Conservation (phyloP, 108 stramenopile genomes). For the Nitzschia palea region DNA sequence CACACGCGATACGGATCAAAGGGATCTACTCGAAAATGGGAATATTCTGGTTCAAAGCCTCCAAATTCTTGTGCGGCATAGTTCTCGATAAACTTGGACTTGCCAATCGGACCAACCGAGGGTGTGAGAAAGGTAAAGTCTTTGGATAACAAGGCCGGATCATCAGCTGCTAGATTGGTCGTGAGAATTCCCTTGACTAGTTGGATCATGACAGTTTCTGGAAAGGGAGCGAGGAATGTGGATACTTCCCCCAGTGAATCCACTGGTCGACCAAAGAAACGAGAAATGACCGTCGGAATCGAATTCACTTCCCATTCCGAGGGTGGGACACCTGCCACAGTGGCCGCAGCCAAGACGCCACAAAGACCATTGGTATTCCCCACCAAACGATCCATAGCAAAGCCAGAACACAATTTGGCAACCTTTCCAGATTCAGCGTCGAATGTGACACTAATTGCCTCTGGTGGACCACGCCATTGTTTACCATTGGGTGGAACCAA, state of each 20-base stretch:
- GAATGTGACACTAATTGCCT: background rate
- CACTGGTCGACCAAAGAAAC: constrained; percentile 3
- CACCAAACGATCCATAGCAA: background rate
- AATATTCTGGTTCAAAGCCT: constrained; percentile 43
- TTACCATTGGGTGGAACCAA: background rate
- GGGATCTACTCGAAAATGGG: constrained; percentile 69
- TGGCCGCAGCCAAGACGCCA: background rate
- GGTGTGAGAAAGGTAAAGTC: background rate
- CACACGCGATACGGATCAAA: constrained; percentile 67
- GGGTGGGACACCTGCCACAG: background rate
- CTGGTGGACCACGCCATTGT: constrained; percentile 1
- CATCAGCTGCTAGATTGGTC: background rate
- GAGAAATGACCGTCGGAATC: constrained; percentile 1
- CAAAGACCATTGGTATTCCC: constrained; percentile 1
- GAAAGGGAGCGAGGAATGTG: background rate
- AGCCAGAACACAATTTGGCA: constrained; percentile 5
- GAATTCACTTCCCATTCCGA: background rate
- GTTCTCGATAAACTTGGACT: constrained; percentile 33
- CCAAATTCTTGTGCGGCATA: constrained; percentile 38
- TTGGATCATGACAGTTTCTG: constrained; percentile 3
- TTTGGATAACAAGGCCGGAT: background rate
- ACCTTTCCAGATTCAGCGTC: background rate
- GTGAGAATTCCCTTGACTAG: constrained; percentile 1
- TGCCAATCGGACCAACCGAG: constrained; percentile 10
- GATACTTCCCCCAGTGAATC: background rate